Conservation (phyloP, 179 eudicot species). For the Pouteria campechiana region DNA sequence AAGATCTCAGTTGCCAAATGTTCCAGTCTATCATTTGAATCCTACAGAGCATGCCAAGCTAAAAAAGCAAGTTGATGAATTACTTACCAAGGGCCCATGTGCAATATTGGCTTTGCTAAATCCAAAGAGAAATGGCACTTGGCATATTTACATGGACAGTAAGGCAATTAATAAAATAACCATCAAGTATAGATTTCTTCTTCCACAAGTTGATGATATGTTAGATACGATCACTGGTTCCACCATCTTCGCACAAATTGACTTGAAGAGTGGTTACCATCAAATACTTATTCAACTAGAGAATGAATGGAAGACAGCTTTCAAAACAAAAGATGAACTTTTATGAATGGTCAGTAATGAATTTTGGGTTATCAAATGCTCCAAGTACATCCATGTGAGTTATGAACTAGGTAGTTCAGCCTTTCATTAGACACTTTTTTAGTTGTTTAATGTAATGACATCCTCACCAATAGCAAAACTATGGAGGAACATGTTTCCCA, state of each 20-base stretch:
- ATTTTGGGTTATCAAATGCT: slow-evolving; percentile 1
- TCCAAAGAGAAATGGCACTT: neutral
- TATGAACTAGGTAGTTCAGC: slow-evolving; percentile 1
- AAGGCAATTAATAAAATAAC: neutral
- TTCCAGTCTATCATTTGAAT: too few species aligned
- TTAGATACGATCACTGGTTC: neutral
- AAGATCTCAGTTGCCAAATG: too few species aligned
- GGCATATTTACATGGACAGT: neutral
- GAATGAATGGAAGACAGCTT: slow-evolving; percentile 5
- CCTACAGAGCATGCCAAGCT: too few species aligned
- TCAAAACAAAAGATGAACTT: slow-evolving; percentile 1
- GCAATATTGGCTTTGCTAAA: too few species aligned
- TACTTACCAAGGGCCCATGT: too few species aligned
- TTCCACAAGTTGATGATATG: neutral
- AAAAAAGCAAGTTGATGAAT: too few species aligned
- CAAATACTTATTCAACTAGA: neutral
- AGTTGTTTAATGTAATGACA: slow-evolving; percentile 1
- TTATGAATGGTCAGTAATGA: slow-evolving; percentile 1
- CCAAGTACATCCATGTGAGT: slow-evolving; percentile 1
- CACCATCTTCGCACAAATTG: neutral
- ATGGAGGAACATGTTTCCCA: neutral
- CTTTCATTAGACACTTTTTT: slow-evolving; percentile 1
- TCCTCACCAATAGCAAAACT: neutral
- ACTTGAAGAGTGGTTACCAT: neutral
- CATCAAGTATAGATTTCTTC: neutral